Base-by-base conservation (phyloP, 495 filamentous ascomycete species). In the Rostrohypoxylon terebratum region DNA sequence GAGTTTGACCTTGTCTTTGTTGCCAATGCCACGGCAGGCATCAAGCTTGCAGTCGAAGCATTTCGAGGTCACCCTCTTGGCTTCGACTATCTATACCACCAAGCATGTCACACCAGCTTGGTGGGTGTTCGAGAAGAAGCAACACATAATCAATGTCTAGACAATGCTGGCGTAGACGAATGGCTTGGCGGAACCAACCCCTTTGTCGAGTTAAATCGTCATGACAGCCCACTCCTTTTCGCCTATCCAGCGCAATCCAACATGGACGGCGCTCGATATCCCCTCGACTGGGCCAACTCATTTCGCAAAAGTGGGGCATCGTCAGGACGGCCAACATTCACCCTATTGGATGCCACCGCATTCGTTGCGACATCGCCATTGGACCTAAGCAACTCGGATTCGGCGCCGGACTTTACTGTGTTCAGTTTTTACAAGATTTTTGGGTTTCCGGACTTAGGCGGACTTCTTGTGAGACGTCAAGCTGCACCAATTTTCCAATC, bases 401-500 rank as follows among this genome's bases (percentile, higher is more conserved):
- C 75, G 1, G 91, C 92, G 0, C 93, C 95, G 0, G 95, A 98
- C 73, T 98, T 97, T 69, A 93, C 90, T 4, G 93, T 92, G 0
- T 77, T 98, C 21, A 97, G 93, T 82, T 94, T 98, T 73, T 96
- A 97, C 80, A 98, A 98, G 79, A 96, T 98, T 21, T 98, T 98
- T 77, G 95, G 95, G 4, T 97, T 97, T 73, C 95, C 95, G 0
- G 93, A 98, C 75, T 81, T 98, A 0, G 95, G 95, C 6, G 95
- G 90, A 3, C 82, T 98, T 77, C 91, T 98, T 59, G 90, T 98
- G 8, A 87, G 91, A 45, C 93, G 93, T 67, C 84, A 84, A 36
- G 85, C 91, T n/a, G 88, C 84, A 0, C 75, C 81, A 21, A 81
- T 91, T 1, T 88, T 97, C 45, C 78, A 82, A 42, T 81, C 84